Conservation (phyloP, 352 stramenopile species). For the Phytopythium boreale region DNA sequence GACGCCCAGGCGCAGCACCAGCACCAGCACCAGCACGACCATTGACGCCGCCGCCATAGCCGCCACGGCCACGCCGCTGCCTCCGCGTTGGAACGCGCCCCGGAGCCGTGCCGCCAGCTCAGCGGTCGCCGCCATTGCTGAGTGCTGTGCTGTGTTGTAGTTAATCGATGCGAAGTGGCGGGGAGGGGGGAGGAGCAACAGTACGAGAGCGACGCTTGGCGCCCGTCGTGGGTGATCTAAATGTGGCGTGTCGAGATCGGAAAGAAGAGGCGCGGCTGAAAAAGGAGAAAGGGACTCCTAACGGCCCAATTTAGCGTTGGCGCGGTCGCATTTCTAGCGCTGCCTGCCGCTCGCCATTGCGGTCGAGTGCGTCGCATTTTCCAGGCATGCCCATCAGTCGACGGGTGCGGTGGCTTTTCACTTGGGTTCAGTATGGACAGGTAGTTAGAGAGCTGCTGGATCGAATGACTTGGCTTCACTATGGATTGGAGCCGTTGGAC, state of each 20-base stretch:
- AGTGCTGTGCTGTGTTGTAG: too few species aligned
- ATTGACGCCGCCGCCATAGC: constrained; percentile 1
- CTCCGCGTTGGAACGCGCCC: background rate
- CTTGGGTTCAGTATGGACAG: background rate
- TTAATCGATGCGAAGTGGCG: background rate
- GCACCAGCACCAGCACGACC: background rate
- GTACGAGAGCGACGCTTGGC: background rate
- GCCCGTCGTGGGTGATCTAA: background rate
- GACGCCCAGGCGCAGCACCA: background rate
- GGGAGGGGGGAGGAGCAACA: background rate
- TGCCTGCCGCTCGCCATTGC: background rate
- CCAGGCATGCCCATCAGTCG: background rate
- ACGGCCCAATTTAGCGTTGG: background rate
- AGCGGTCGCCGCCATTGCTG: background rate
- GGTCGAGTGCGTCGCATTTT: background rate
- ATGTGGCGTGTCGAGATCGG: background rate
- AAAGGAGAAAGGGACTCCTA: background rate
- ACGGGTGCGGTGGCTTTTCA: background rate
- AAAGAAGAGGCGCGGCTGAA: background rate
- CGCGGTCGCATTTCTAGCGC: background rate
- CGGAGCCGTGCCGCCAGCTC: background rate
- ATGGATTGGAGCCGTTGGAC: background rate
- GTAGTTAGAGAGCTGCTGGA: background rate
- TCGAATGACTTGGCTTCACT: background rate
- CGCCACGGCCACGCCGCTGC: background rate